These are phyloP conservation scores for Geotrichum candidum DNA, from an alignment of 1,139 yeast genomes.

Conservation along the genomic window DNA sequence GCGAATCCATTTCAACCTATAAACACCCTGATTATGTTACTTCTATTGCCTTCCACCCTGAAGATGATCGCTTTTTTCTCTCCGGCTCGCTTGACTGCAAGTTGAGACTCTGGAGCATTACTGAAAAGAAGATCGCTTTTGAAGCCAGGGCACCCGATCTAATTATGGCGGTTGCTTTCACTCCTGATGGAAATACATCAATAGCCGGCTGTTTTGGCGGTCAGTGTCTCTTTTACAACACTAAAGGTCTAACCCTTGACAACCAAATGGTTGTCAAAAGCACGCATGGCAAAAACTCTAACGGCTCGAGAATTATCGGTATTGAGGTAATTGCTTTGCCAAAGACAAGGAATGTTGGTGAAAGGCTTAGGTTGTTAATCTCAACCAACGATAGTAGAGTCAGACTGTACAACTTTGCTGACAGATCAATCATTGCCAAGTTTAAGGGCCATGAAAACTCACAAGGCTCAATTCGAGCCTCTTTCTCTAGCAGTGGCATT, in stretches of 20 bases:
- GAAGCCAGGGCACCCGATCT: conserved; percentile 41
- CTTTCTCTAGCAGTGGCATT: conserved; percentile 49
- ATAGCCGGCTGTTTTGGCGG: conserved; percentile 84
- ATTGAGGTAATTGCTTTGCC: conserved; percentile 28
- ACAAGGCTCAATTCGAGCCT: conserved; percentile 66
- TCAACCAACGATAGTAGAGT: conserved; percentile 79
- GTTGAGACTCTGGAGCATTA: conserved; percentile 76
- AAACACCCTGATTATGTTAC: conserved; percentile 78
- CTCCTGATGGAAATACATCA: conserved; percentile 62
- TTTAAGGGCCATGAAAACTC: conserved; percentile 71
- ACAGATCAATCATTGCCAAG: conserved; percentile 54
- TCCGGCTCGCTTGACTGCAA: conserved; percentile 79
- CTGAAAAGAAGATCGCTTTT: conserved; percentile 59
- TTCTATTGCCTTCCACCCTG: conserved; percentile 73
- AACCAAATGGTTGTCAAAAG: conserved; percentile 52
- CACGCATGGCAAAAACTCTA: conserved; percentile 33
- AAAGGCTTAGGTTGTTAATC: conserved; percentile 24
- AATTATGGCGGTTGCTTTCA: conserved; percentile 63
- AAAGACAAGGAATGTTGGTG: not conserved
- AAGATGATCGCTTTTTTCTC: conserved; percentile 79
- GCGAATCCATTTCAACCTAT: conserved; percentile 58
- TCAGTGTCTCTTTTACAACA: conserved; percentile 53
- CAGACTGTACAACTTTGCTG: conserved; percentile 56
- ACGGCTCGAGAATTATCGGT: conserved; percentile 36
- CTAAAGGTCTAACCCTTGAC: conserved; percentile 55